Percentiles rank a stretch among this genome's conserved stretches.
Evolutionary conservation across 768 basidiomycete species (phyloP).

Genomic region (Naganishia vaughanmartiniae): DNA sequence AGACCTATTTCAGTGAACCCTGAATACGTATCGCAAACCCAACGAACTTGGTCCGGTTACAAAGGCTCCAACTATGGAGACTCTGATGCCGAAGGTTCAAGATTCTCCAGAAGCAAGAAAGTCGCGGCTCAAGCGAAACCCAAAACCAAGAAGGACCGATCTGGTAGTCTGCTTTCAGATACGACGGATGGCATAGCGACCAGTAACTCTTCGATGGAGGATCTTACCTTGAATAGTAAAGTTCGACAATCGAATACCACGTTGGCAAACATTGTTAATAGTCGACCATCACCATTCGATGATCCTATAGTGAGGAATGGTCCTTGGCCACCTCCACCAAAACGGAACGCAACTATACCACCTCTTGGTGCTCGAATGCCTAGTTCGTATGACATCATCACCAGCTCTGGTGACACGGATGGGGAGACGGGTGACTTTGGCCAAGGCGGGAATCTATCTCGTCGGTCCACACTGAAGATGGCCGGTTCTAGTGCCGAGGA

Average conservation of each 20-base stretch:
- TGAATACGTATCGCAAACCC: neutral
- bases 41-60: neutral
- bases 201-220: neutral
- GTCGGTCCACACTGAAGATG: neutral
- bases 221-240: too few species aligned
- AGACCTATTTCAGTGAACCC: neutral
- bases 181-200: neutral
- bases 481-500: neutral
- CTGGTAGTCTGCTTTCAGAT: neutral
- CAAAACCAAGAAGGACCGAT: neutral
- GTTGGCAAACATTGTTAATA: neutral
- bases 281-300: constrained; percentile 8
- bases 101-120: neutral
- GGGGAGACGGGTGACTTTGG: neutral
- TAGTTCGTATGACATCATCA: constrained; percentile 5
- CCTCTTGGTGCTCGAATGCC: neutral
- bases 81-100: constrained; percentile 1
- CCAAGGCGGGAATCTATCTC: neutral
- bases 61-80: neutral
- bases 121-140: neutral
- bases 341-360: neutral
- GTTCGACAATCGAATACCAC: neutral
- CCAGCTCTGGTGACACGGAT: constrained; percentile 5
- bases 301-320: neutral
- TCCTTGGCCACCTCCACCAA: constrained; percentile 2